Evolutionary conservation across 2,329 filamentous ascomycete species (phyloP).

Genomic region (Spiromastix sp.): DNA sequence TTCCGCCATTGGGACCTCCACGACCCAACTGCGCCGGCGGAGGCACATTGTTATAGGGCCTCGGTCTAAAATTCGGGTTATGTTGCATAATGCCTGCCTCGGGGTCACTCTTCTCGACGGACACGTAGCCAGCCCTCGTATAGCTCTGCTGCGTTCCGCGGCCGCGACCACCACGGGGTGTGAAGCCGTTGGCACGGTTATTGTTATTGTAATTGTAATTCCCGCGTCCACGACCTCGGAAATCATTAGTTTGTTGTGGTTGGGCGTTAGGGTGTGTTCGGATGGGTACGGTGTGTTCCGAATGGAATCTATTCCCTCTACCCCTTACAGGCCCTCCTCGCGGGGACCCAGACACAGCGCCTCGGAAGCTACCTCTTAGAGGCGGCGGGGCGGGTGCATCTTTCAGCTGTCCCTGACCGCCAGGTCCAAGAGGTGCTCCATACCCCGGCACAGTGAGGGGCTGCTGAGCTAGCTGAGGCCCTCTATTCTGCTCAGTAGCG

Average conservation of each 20-base stretch:
- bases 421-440: constrained; percentile 46
- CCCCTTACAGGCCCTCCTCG: constrained; percentile 24
- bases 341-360: constrained; percentile 41
- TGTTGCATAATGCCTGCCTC: constrained; percentile 39
- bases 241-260: constrained; percentile 1
- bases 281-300: constrained; percentile 16
- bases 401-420: constrained; percentile 50
- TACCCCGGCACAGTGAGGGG: constrained; percentile 46
- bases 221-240: constrained; percentile 6
- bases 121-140: constrained; percentile 19
- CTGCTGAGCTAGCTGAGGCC: constrained; percentile 46
- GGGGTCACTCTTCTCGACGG: constrained; percentile 37
- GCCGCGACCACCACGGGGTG: constrained; percentile 1
- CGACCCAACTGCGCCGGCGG: constrained; percentile 27
- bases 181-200: constrained; percentile 1
- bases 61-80: constrained; percentile 43
- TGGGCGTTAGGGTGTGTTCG: constrained; percentile 13
- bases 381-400: constrained; percentile 47
- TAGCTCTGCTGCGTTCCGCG: constrained; percentile 1
- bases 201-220: neutral
- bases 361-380: constrained; percentile 49
- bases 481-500: constrained; percentile 21
- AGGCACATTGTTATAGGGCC: constrained; percentile 38
- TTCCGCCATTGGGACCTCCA: constrained; percentile 17
- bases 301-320: constrained; percentile 26